phyloP scores from a whole-genome alignment of 2,329 filamentous ascomycete genomes.

The Cladophialophora immunda region DNA sequence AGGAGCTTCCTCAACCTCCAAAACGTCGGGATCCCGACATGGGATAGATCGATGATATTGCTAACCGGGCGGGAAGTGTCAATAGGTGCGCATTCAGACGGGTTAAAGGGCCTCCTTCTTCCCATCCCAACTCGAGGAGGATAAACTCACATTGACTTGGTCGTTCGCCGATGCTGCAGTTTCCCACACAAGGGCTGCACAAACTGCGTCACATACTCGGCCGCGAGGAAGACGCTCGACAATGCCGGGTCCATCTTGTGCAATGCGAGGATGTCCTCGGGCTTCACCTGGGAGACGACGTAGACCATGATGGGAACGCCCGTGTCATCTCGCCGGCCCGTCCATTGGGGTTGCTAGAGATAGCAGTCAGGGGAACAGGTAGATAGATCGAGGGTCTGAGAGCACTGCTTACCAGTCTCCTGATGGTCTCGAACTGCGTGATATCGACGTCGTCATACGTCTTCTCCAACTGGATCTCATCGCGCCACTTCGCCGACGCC shows the following conservation, averaged over 20 bases:
- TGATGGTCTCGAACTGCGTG: conserved; percentile 79
- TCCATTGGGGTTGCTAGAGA: conserved; percentile 75
- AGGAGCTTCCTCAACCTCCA: conserved; percentile 20
- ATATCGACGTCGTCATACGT: conserved; percentile 87
- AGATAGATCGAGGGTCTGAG: neutral
- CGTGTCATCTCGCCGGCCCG: conserved; percentile 83
- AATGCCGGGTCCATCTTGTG: conserved; percentile 22
- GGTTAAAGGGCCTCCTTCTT: neutral
- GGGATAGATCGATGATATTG: conserved; percentile 24
- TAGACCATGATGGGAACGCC: conserved; percentile 92
- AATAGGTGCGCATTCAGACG: neutral
- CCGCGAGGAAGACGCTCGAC: conserved; percentile 23
- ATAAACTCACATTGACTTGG: conserved; percentile 10
- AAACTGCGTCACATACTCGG: conserved; percentile 27
- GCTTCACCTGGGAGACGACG: conserved; percentile 33
- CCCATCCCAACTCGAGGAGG: too few species aligned
- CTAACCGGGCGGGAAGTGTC: neutral
- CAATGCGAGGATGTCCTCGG: conserved; percentile 23
- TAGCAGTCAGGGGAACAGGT: neutral
- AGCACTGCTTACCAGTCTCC: conserved; percentile 17
- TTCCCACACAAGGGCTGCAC: conserved; percentile 26
- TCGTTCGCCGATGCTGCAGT: conserved; percentile 15
- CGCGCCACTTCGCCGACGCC: conserved; percentile 85
- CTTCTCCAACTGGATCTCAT: conserved; percentile 76
- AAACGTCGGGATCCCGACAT: conserved; percentile 20